phyloP scores from a whole-genome alignment of 371 early-diverging fungal genomes.

The Apophysomyces elegans region DNA sequence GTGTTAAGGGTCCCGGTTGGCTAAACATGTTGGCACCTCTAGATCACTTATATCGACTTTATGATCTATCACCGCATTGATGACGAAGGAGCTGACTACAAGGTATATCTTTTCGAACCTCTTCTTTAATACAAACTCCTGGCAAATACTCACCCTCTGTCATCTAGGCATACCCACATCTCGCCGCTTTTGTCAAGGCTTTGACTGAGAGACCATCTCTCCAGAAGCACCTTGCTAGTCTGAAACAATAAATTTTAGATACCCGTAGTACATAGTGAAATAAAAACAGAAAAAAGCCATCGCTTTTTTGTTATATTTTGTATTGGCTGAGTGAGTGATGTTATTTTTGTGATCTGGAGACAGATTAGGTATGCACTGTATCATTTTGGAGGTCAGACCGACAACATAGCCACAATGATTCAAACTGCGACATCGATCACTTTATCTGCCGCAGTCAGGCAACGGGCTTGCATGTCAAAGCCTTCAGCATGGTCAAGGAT shows the following conservation, averaged over 20 bases:
- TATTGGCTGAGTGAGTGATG: too few relatives aligned
- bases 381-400: neutral
- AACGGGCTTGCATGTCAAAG: neutral
- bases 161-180: constrained; percentile 23
- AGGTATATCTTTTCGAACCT: neutral
- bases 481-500: constrained; percentile 2
- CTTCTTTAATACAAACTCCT: neutral
- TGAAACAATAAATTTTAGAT: neutral
- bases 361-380: neutral
- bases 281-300: too few relatives aligned
- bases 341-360: neutral
- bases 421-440: neutral
- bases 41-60: constrained; percentile 37
- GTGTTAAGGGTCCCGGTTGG: too few relatives aligned
- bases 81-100: constrained; percentile 15
- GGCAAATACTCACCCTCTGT: neutral
- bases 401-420: neutral
- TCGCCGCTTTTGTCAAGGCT: constrained; percentile 26
- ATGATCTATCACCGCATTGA: constrained; percentile 24
- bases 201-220: constrained; percentile 30
- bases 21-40: neutral
- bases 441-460: neutral
- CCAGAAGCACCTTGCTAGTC: constrained; percentile 16
- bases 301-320: too few relatives aligned
- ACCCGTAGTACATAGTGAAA: too few relatives aligned